Evolutionary conservation across 1,284 basidiomycete species (phyloP).

Genomic region (Trichosporon faecale): DNA sequence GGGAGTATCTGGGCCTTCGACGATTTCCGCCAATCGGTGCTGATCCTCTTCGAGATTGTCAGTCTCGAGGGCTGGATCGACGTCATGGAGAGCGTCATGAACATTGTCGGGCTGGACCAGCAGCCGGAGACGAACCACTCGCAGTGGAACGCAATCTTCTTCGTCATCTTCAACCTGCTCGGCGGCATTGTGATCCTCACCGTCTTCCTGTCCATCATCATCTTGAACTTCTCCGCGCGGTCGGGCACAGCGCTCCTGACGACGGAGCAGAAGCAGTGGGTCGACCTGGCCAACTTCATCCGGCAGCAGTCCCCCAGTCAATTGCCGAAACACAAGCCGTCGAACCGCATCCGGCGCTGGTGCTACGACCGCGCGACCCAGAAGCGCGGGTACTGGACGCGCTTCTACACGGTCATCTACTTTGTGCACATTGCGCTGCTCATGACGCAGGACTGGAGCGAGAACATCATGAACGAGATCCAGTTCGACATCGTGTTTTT

Average conservation of each 20-base stretch:
- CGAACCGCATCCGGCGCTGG: slow-evolving; percentile 64
- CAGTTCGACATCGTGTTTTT: slow-evolving; percentile 77
- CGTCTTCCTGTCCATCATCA: slow-evolving; percentile 87
- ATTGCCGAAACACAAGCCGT: slow-evolving; percentile 45
- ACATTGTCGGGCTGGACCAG: slow-evolving; percentile 65
- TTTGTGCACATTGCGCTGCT: slow-evolving; percentile 79
- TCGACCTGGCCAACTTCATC: slow-evolving; percentile 86
- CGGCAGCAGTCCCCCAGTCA: slow-evolving; percentile 79
- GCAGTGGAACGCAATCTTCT: slow-evolving; percentile 84
- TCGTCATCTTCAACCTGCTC: slow-evolving; percentile 87
- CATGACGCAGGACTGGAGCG: slow-evolving; percentile 78
- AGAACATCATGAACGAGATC: slow-evolving; percentile 59
- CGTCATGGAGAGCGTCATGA: slow-evolving; percentile 79
- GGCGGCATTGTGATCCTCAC: slow-evolving; percentile 88
- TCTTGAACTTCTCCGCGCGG: slow-evolving; percentile 83
- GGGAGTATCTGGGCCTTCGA: slow-evolving; percentile 85
- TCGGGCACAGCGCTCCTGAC: slow-evolving; percentile 82
- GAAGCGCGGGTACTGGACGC: slow-evolving; percentile 93
- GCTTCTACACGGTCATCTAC: slow-evolving; percentile 77
- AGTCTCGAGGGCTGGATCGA: slow-evolving; percentile 95
- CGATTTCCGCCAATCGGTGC: slow-evolving; percentile 74
- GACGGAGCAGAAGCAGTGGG: slow-evolving; percentile 89
- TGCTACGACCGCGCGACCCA: slow-evolving; percentile 86
- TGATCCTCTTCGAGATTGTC: slow-evolving; percentile 96
- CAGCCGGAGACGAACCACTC: slow-evolving; percentile 71